Conservation (phyloP, 805 yeast species). For the Yarrowia sp. region DNA sequence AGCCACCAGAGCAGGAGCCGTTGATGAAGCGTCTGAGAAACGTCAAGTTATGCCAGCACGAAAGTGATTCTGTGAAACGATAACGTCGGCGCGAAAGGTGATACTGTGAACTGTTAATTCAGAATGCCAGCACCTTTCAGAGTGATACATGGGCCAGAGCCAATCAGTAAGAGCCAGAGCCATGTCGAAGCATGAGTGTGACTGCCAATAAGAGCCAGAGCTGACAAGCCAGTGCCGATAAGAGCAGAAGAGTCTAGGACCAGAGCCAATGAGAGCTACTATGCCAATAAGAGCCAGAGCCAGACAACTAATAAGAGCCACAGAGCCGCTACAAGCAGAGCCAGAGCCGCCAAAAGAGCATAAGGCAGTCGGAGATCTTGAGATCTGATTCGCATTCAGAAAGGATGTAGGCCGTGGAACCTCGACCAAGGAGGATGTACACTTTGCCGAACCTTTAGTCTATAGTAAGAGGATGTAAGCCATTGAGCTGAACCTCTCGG, state of each 20-base stretch:
- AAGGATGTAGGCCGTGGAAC: conserved; percentile 13
- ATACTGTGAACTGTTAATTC: neutral
- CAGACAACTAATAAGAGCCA: too few species aligned
- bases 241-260: neutral
- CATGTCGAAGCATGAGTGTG: neutral
- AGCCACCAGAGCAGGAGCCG: conserved; percentile 4
- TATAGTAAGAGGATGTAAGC: neutral
- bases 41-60: conserved; percentile 5
- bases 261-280: neutral
- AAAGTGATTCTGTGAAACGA: neutral
- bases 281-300: neutral
- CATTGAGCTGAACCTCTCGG: conserved; percentile 2
- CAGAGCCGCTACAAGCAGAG: too few species aligned
- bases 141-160: neutral
- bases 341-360: neutral
- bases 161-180: conserved; percentile 1
- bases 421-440: neutral
- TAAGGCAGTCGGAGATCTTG: neutral
- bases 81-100: neutral
- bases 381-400: conserved; percentile 1
- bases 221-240: neutral
- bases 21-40: neutral
- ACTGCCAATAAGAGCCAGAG: neutral
- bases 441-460: neutral
- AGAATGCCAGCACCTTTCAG: conserved; percentile 1